Conservation (phyloP, 192 early-diverging fungal species). For the Funneliformis geosporum region DNA sequence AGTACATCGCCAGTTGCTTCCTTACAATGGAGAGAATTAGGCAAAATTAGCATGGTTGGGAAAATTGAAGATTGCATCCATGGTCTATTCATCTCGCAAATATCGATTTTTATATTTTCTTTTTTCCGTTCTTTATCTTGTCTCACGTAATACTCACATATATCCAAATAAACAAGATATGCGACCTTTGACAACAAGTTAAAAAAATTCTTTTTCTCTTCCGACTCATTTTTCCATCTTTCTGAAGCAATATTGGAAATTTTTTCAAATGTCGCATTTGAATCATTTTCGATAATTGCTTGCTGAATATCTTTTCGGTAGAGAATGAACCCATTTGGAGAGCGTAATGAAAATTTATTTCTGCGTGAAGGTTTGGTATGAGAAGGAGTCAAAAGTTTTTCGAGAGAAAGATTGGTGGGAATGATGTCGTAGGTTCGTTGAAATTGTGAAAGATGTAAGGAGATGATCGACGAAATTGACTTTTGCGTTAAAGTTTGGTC, state of each 20-base stretch:
- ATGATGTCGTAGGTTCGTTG: background rate
- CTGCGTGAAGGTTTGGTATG: background rate
- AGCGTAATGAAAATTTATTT: background rate
- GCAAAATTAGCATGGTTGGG: background rate
- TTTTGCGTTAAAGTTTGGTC: background rate
- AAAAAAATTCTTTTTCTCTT: constrained; percentile 8
- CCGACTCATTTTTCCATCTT: background rate
- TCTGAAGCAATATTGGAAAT: background rate
- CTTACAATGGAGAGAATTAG: background rate
- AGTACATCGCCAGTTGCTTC: background rate
- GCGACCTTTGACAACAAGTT: background rate
- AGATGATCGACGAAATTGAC: background rate
- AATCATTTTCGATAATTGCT: background rate
- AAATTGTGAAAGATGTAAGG: background rate
- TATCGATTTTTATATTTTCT: background rate
- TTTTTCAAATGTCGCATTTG: constrained; percentile 1
- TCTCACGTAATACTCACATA: background rate
- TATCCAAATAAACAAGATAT: background rate
- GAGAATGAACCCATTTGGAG: constrained; percentile 14
- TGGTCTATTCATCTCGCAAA: background rate
- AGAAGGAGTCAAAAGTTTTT: constrained; percentile 2
- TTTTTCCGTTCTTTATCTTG: constrained; percentile 8
- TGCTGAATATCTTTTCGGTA: constrained; percentile 13
- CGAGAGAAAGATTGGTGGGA: background rate
- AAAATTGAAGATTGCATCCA: background rate